Conservation (phyloP, 2,329 filamentous ascomycete genomes). For the Akanthomyces muscarius region DNA sequence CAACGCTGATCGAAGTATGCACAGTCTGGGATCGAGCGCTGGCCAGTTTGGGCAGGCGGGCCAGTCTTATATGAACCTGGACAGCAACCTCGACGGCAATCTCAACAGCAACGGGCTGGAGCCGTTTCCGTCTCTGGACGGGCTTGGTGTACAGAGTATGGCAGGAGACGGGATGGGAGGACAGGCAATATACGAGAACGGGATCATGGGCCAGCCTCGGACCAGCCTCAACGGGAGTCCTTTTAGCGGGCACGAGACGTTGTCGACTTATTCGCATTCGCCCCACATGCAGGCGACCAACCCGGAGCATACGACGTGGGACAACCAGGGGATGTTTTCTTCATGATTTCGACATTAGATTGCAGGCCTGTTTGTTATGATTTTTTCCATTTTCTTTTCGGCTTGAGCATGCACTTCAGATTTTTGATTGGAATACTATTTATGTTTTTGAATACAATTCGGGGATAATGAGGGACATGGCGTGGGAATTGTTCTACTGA, state of each 20-base stretch:
- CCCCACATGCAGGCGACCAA: conserved; percentile 29
- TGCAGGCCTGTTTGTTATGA: conserved; percentile 1
- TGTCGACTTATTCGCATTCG: conserved; percentile 33
- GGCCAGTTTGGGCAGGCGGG: conserved; percentile 24
- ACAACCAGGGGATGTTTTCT: conserved; percentile 20
- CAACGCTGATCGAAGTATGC: conserved; percentile 23
- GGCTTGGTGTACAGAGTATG: conserved; percentile 30
- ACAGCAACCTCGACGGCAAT: background rate
- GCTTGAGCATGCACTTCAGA: background rate
- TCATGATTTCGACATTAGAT: background rate
- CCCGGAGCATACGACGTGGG: conserved; percentile 24
- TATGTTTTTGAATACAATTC: background rate
- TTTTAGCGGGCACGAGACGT: conserved; percentile 34
- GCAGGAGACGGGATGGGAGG: conserved; percentile 24
- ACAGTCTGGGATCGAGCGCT: conserved; percentile 24
- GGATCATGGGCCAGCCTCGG: conserved; percentile 28
- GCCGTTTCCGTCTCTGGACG: conserved; percentile 31
- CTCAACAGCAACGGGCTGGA: conserved; percentile 23
- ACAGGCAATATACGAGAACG: conserved; percentile 29
- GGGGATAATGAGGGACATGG: background rate
- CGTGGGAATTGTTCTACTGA: no score
- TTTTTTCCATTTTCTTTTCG: background rate
- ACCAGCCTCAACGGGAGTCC: conserved; percentile 32
- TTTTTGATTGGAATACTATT: background rate
- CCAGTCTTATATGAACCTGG: conserved; percentile 25